Percentiles rank a stretch among this genome's conserved stretches.
Conservation (phyloP, 306 rosid genomes). For the Oxytropis ochrocephala region DNA sequence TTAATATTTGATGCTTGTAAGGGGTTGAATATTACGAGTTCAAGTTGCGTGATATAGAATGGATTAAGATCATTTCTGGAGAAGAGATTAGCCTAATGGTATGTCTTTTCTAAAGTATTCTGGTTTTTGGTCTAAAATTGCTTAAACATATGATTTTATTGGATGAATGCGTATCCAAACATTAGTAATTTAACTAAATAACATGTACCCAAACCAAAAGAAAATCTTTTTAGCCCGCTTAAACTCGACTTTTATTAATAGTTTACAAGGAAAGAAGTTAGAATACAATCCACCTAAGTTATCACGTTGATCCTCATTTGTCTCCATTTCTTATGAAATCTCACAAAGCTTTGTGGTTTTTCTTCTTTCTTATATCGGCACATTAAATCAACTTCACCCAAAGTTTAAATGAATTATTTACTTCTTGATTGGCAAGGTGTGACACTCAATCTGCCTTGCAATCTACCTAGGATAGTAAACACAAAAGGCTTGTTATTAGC, state of each 20-base stretch:
- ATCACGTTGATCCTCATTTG: background rate
- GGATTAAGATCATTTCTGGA: slow-evolving; percentile 68
- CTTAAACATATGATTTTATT: background rate
- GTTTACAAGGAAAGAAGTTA: background rate
- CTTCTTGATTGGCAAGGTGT: background rate
- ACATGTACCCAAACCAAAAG: background rate
- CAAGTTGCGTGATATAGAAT: slow-evolving; percentile 88
- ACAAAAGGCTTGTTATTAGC: no score
- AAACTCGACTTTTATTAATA: background rate
- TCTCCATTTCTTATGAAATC: background rate
- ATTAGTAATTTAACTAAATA: background rate
- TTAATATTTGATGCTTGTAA: background rate
- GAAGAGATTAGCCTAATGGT: slow-evolving; percentile 83
- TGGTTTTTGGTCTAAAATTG: slow-evolving; percentile 6
- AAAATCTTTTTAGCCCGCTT: slow-evolving; percentile 1
- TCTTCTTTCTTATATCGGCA: background rate
- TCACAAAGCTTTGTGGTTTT: background rate
- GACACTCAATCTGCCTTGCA: background rate
- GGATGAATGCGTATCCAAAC: background rate
- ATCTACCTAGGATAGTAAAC: background rate
- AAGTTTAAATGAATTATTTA: background rate
- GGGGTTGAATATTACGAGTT: slow-evolving; percentile 48
- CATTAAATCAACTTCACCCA: background rate
- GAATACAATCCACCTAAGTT: background rate
- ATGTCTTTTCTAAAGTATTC: slow-evolving; percentile 20